Conservation (phyloP, 768 basidiomycete genomes). For the Mycena capillaripes region DNA sequence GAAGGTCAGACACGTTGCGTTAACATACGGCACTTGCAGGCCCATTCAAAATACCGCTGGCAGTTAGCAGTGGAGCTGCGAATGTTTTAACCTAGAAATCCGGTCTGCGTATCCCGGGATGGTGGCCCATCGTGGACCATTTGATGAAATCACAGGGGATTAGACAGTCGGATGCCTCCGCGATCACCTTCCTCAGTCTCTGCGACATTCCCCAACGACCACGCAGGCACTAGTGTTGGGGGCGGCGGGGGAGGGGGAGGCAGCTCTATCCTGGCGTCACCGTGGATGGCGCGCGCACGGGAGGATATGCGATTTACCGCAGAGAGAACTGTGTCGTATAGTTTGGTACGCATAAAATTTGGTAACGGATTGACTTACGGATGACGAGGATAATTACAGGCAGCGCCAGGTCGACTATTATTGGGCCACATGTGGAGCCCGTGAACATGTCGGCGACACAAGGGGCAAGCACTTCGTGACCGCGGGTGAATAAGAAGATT, state of each 20-base stretch:
- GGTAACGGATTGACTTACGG: background rate
- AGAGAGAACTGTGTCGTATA: background rate
- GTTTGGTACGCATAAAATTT: background rate
- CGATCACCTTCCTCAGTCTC: too few species aligned
- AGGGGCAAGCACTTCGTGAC: background rate
- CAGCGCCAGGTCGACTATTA: background rate
- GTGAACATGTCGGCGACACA: background rate
- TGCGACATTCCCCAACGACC: background rate
- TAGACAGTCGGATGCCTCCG: too few species aligned
- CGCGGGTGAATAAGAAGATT: background rate
- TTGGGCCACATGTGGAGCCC: background rate
- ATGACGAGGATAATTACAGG: background rate
- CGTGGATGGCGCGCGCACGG: background rate
- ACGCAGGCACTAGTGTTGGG: background rate
- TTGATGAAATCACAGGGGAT: too few species aligned
- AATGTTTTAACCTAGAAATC: too few species aligned
- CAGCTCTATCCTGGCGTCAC: background rate
- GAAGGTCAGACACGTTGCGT: too few species aligned
- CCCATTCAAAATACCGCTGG: too few species aligned
- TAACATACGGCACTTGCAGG: too few species aligned
- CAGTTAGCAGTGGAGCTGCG: too few species aligned
- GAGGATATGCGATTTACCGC: background rate
- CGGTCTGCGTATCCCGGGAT: too few species aligned
- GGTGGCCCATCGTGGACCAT: too few species aligned
- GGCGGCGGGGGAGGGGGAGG: background rate